These are phyloP conservation scores for Chamaenerion angustifolium DNA, from an alignment of 345 rosid species.

Conservation along the genomic window DNA sequence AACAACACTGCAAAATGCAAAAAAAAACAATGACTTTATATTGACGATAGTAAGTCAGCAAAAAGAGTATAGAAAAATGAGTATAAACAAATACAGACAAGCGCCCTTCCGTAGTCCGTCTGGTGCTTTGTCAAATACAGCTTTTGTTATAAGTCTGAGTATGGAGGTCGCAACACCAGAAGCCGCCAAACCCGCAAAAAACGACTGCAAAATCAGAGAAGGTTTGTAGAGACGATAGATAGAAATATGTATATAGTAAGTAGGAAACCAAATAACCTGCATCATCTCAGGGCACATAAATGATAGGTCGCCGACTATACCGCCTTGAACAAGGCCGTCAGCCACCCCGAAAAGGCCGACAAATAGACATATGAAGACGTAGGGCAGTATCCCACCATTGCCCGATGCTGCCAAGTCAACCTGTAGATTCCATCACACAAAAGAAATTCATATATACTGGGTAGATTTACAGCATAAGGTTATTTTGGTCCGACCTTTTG, in stretches of 20 bases:
- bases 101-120: constrained; percentile 6
- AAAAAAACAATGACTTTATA: not conserved
- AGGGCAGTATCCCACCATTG: constrained; percentile 54
- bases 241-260: too few species aligned
- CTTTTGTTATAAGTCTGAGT: constrained; percentile 7
- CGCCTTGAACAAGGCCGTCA: constrained; percentile 80
- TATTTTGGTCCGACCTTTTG: too few species aligned
- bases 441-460: not conserved
- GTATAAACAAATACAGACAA: not conserved
- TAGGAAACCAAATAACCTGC: too few species aligned
- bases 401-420: constrained; percentile 59
- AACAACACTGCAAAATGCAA: constrained; percentile 5
- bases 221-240: too few species aligned
- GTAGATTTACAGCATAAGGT: too few species aligned
- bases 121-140: constrained; percentile 1
- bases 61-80: too few species aligned
- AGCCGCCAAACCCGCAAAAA: constrained; percentile 5
- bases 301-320: constrained; percentile 74
- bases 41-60: too few species aligned
- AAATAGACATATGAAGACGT: constrained; percentile 37
- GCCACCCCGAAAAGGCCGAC: constrained; percentile 56
- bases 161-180: constrained; percentile 7
- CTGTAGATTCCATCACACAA: constrained; percentile 15
- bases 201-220: constrained; percentile 1
- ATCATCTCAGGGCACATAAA: constrained; percentile 79